Evolutionary conservation across 2,329 filamentous ascomycete species (phyloP), one percentile per base, ranked within the genome.

Genomic region (Botrytis elliptica): DNA sequence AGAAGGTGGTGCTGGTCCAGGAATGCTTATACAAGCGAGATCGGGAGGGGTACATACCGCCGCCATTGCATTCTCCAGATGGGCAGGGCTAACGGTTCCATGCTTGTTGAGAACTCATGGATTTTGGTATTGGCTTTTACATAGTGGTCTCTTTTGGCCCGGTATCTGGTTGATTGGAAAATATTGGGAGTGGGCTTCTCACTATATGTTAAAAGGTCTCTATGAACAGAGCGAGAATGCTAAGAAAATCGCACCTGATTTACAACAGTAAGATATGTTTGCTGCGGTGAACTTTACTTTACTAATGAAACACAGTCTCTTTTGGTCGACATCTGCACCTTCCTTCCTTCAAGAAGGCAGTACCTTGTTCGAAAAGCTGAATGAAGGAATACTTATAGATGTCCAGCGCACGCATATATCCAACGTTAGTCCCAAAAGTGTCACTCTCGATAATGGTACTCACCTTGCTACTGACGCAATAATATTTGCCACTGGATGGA

Each of bases 121-220:
- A 9, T 76, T 75, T 49, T 75, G 70, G 70, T 72, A 75, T 29
- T 67, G 74, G 72, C 72, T 75, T 33, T 59, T 75, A 6, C 74
- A 76, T 20, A 72, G 69, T 60, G 72, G 75, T 22, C 60, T 74
- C 20, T 72, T 60, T 46, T 75, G 74, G 72, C 46, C 74, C 2
- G 69, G 70, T 36, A 60, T 60, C 33, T 68, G 64, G 57, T 65
- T 74, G 38, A 38, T 74, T 22, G 70, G 64, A 4, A 72, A 72
- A 29, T 72, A 72, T 57, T 72, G 70, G 70, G 49, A 67, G n/a
- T 68, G 63, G 70, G 70, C 49, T 36, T 68, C 62, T 59, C 46
- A 68, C n/a, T 68, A 60, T 14, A 72, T 72, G 62, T 57, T 72
- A 10, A 72, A 72, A n/a, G 70, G 44, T 49, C 42, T 72, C 10